These are phyloP conservation scores for Atkinsonella texensis DNA, from an alignment of 2,329 filamentous ascomycete genomes.

Conservation along the genomic window DNA sequence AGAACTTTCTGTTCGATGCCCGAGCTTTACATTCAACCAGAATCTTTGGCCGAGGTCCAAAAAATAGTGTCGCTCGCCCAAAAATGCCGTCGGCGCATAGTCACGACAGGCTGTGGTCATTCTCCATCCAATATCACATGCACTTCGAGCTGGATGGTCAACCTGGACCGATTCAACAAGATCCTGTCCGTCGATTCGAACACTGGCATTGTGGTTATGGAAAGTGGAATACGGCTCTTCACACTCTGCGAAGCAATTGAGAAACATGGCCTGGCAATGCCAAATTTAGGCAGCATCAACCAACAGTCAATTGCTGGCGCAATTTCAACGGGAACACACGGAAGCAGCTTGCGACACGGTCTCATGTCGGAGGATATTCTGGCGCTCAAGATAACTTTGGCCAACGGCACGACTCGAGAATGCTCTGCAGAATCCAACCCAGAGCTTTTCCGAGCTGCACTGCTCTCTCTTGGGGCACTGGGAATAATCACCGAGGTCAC, in stretches of 20 bases:
- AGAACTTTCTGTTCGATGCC: constrained; percentile 81
- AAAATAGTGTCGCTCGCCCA: constrained; percentile 73
- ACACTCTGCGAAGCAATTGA: constrained; percentile 64
- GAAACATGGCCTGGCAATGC: constrained; percentile 67
- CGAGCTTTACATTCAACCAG: constrained; percentile 81
- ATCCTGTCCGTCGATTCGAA: constrained; percentile 58
- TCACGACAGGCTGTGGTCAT: constrained; percentile 82
- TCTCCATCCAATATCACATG: constrained; percentile 87
- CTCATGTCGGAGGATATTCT: constrained; percentile 70
- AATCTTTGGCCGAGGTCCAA: constrained; percentile 68
- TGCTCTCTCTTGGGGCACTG: constrained; percentile 78
- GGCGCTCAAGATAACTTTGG: constrained; percentile 66
- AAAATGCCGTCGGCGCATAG: constrained; percentile 66
- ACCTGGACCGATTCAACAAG: constrained; percentile 71
- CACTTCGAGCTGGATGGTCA: constrained; percentile 88
- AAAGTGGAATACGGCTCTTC: constrained; percentile 79
- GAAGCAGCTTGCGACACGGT: constrained; percentile 73
- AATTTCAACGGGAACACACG: constrained; percentile 87
- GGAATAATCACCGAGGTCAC: constrained; percentile 88
- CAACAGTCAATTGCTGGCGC: constrained; percentile 87
- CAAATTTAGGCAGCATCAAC: constrained; percentile 90
- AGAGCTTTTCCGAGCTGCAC: constrained; percentile 76
- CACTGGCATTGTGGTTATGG: constrained; percentile 57
- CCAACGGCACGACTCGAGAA: constrained; percentile 60
- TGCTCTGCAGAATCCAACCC: constrained; percentile 60